Base-by-base conservation (phyloP, 169 alveolate genomes). In the Eimeria sp. region DNA sequence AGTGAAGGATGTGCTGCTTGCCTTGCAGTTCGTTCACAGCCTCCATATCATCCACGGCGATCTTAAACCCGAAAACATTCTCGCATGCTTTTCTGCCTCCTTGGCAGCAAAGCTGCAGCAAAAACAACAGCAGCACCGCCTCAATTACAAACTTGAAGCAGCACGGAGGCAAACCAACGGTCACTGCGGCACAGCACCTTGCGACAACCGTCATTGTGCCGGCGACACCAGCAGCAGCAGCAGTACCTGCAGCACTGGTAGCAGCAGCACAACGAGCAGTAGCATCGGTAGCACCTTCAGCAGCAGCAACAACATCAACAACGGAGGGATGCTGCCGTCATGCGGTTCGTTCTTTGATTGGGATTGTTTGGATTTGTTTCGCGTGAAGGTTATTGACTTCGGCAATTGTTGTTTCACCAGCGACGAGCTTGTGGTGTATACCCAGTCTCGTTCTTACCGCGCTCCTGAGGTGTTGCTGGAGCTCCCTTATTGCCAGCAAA, bases 401-500 rank as follows among this genome's bases (percentile, higher is more conserved):
- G 99, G 99, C 20, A 98, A 99, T 51, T 96, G 99, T 78, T 99
- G 99, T 97, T 99, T 98, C 94, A 98, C 98, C n/a, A 98, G 98
- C 96, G 99, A 99, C 95, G 98, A 98, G 80, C 96, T 99, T 78
- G 97, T 98, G 92, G 97, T 99, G 91, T 99, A 99, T 96, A 98
- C 99, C 14, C 99, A 99, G 97, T 98, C 99, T 63, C 97, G 99
- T 87, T 98, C 99, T 43, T 99, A 99, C 97, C 96, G 99, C 83
- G 99, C 99, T 6, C 99, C 99, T n/a, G 99, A 99, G 97, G 99
- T 98, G 82, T 98, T 99, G 72, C 98, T 99, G 91, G 99, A 99
- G 76, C 99, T 99, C 93, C 99, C 99, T 83, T 99, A 99, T 96
- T 99, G 99, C 97, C 98, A 98, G 88, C 99, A 99, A 98, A 99